Base-by-base conservation (phyloP, 2,329 filamentous ascomycete genomes). In the Monosporascus sp. region DNA sequence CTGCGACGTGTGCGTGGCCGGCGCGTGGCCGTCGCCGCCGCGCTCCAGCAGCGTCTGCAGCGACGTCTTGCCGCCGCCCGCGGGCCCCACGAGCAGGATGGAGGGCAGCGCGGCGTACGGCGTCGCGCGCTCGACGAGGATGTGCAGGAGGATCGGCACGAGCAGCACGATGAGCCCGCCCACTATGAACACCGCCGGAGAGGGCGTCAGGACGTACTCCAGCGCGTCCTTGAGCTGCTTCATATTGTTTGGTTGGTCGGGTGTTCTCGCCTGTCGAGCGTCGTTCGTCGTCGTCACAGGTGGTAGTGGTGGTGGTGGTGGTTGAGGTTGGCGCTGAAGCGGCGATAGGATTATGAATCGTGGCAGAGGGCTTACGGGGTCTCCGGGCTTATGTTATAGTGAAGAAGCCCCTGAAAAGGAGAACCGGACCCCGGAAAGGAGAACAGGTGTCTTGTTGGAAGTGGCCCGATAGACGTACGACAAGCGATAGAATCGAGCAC, bases 41-140 rank as follows among this genome's bases (percentile, higher is more conserved):
- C 80, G 79, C 72, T 86, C 81, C 62, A 84, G 77, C 62, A 94
- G 79, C 22, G 90, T 91, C n/a, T 91, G 74, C 36, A 97, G 83
- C 8, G 89, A 82, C 0, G 94, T 97, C 77, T 97, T 99, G 65
- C 94, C 94, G 49, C 84, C 81, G 58, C 86, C 88, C 52, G 86
- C 86, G 17, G 93, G 90, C 1, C 94, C 94, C 48, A 92, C 70
- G 44, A 96, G 81, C 9, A 97, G 76, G 56, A 97, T 84, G 7
- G 87, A 87, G 49, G 93, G 90, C 25, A 88, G 80, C 15, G 77
- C 79, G 38, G 82, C 82, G 63, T 88, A 86, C 15, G 85, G 80
- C 39, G 81, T 80, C 49, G 82, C 78, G 52, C 81, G 81, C 69
- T 90, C 85, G 66, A 96, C 80, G 67, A 87, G 74, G 54, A 82